Conservation (phyloP, 2,329 filamentous ascomycete species). For the Alternaria triticimaculans region DNA sequence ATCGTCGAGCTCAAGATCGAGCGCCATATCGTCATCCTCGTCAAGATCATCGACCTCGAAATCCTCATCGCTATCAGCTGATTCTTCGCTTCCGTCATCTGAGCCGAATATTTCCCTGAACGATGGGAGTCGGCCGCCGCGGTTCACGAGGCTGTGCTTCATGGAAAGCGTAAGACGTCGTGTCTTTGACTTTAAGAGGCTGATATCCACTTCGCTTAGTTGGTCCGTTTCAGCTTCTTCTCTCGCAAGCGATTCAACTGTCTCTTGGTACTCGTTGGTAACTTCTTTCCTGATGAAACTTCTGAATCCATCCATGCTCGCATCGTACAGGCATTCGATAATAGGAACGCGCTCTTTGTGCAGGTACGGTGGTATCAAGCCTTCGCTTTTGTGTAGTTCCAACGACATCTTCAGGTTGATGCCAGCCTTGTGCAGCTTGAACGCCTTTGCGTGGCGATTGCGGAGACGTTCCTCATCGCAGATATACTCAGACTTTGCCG, state of each 20-base stretch:
- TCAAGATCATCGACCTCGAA: constrained; percentile 7
- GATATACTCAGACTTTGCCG: constrained; percentile 25
- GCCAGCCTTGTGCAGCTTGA: constrained; percentile 30
- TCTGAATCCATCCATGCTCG: constrained; percentile 54
- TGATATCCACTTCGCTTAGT: constrained; percentile 24
- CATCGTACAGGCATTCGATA: constrained; percentile 37
- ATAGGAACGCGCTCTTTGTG: constrained; percentile 35
- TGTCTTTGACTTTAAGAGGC: constrained; percentile 14
- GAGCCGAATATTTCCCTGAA: constrained; percentile 6
- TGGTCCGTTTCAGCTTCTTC: constrained; percentile 34
- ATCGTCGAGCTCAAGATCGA: constrained; percentile 17
- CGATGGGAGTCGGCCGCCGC: background rate
- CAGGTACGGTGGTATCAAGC: constrained; percentile 43
- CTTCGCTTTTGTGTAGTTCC: constrained; percentile 28
- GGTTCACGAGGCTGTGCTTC: constrained; percentile 15
- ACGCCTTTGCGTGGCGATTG: constrained; percentile 36
- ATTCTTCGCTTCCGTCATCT: background rate
- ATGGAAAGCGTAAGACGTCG: constrained; percentile 13
- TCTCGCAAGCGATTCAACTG: background rate
- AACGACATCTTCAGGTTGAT: constrained; percentile 38
- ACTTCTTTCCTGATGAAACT: constrained; percentile 20
- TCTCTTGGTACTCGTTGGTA: background rate
- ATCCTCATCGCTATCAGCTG: background rate
- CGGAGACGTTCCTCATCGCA: constrained; percentile 32
- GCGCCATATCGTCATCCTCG: constrained; percentile 17